A percentile compares a stretch with the other conserved stretches of the same genome.
These are phyloP conservation scores for Schwanniomyces vanrijiae DNA, from an alignment of 805 yeast species.

Conservation along the genomic window DNA sequence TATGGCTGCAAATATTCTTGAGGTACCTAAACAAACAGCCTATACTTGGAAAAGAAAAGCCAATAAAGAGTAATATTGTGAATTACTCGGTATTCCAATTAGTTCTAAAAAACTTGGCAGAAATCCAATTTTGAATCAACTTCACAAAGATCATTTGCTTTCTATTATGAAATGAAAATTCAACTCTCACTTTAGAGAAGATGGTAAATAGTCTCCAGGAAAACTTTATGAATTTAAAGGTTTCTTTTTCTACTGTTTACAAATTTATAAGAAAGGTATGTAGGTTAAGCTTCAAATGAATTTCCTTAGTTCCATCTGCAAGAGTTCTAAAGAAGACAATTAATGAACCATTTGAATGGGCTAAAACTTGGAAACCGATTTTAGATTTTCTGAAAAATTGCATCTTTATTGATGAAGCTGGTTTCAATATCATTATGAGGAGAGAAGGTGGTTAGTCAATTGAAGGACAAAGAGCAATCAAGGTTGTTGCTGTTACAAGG, in stretches of 20 bases:
- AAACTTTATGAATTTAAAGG: background rate
- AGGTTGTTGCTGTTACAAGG: too few species aligned
- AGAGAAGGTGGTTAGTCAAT: too few species aligned
- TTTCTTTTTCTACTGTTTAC: background rate
- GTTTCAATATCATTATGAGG: too few species aligned
- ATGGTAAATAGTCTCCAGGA: background rate
- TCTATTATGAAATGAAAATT: too few species aligned
- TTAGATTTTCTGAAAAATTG: background rate
- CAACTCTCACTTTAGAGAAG: too few species aligned
- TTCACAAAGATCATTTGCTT: too few species aligned
- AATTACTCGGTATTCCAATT: too few species aligned
- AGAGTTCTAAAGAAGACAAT: background rate
- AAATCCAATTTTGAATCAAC: too few species aligned
- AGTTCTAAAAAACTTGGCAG: too few species aligned
- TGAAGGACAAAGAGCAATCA: too few species aligned
- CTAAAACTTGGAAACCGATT: background rate
- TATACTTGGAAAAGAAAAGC: constrained; percentile 1
- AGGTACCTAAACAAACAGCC: background rate
- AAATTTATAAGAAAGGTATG: background rate
- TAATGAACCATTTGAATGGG: background rate
- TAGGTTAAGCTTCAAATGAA: background rate
- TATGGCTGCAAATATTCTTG: constrained; percentile 1
- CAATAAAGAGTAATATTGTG: background rate
- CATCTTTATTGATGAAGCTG: too few species aligned
- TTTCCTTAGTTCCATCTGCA: background rate